These are phyloP conservation scores for Monotropa hypopitys DNA, from an alignment of 179 eudicot genomes.

Conservation along the genomic window DNA sequence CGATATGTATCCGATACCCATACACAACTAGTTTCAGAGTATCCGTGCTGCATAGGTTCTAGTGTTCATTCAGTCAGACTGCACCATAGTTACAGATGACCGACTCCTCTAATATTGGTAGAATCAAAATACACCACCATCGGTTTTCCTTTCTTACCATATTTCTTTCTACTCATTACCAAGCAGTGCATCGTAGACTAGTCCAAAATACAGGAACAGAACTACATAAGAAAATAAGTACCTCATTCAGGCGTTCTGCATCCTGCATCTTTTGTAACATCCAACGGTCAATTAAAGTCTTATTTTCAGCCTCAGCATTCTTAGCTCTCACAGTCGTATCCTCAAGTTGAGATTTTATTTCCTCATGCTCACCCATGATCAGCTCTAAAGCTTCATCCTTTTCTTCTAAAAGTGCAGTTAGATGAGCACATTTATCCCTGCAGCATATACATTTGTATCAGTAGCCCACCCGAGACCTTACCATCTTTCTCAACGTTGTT, in stretches of 20 bases:
- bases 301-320: slow-evolving; percentile 75
- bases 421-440: slow-evolving; percentile 62
- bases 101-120: not conserved
- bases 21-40: too few species aligned
- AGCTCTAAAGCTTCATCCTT: slow-evolving; percentile 60
- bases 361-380: slow-evolving; percentile 60
- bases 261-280: slow-evolving; percentile 96
- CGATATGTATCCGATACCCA: too few species aligned
- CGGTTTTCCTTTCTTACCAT: not conserved
- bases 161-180: not conserved
- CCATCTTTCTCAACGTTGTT: not conserved
- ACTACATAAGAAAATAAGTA: slow-evolving; percentile 10
- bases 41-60: not conserved
- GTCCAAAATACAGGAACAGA: not conserved
- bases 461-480: not conserved
- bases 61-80: not conserved
- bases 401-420: slow-evolving; percentile 49
- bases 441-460: slow-evolving; percentile 11
- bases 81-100: not conserved
- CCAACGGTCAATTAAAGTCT: slow-evolving; percentile 75
- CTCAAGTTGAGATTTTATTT: slow-evolving; percentile 53
- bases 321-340: slow-evolving; percentile 44
- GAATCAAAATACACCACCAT: not conserved
- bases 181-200: not conserved
- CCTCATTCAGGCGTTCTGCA: slow-evolving; percentile 94